Percentiles rank a stretch among this genome's conserved stretches.
phyloP scores from a whole-genome alignment of 768 basidiomycete species.

The Lentinula aciculospora region DNA sequence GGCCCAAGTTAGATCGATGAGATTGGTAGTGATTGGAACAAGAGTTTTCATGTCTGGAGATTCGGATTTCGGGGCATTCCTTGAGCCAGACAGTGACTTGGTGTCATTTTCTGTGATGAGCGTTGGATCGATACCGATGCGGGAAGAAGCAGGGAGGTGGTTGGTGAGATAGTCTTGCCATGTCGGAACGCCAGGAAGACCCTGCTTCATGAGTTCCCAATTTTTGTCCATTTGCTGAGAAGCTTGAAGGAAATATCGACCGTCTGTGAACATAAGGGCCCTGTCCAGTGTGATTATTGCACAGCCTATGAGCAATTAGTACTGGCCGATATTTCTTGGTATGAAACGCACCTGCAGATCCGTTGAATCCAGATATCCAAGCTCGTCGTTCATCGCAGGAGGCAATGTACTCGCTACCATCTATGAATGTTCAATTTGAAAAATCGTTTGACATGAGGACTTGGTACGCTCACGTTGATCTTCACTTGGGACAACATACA shows the following conservation, averaged over 20 bases:
- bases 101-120: conserved; percentile 61
- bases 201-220: conserved; percentile 93
- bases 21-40: conserved; percentile 63
- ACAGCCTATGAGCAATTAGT: conserved; percentile 41
- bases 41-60: conserved; percentile 49
- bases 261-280: conserved; percentile 91
- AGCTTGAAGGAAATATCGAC: conserved; percentile 92
- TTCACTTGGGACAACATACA: conserved; percentile 83
- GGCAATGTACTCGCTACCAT: conserved; percentile 86
- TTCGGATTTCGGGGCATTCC: conserved; percentile 53
- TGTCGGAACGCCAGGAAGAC: conserved; percentile 80
- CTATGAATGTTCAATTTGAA: conserved; percentile 29
- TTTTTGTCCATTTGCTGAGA: conserved; percentile 83
- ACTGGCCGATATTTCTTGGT: background rate
- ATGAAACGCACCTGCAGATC: conserved; percentile 72
- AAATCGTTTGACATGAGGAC: background rate
- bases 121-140: conserved; percentile 80
- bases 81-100: conserved; percentile 77
- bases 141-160: conserved; percentile 33
- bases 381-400: conserved; percentile 78
- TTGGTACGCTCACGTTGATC: conserved; percentile 69
- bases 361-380: conserved; percentile 91
- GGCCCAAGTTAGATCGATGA: conserved; percentile 77
- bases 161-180: conserved; percentile 87
- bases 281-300: conserved; percentile 67